These are phyloP conservation scores for Coleophoma crateriformis DNA, from an alignment of 2,329 filamentous ascomycete species.

Conservation along the genomic window DNA sequence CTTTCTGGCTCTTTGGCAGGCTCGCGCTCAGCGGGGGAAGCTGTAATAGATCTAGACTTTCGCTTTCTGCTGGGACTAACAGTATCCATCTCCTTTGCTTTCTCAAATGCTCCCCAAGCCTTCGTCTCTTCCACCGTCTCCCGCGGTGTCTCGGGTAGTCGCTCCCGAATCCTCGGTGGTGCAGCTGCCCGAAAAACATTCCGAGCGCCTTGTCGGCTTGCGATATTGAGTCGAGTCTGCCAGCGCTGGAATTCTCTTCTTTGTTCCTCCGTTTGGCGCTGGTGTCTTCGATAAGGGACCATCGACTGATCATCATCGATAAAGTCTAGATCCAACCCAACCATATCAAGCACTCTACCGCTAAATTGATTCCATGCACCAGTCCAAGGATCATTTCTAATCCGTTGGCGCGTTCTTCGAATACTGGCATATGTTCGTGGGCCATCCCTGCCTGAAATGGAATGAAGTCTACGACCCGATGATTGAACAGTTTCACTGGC, in stretches of 20 bases:
- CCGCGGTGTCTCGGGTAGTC: constrained; percentile 44
- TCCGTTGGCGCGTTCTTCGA: constrained; percentile 49
- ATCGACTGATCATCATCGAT: constrained; percentile 63
- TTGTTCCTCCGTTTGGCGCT: constrained; percentile 41
- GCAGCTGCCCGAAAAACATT: constrained; percentile 68
- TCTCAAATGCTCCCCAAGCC: constrained; percentile 89
- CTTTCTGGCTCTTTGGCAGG: constrained; percentile 66
- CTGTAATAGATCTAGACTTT: constrained; percentile 63
- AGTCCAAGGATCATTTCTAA: constrained; percentile 80
- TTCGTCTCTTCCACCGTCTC: constrained; percentile 72
- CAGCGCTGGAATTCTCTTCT: constrained; percentile 62
- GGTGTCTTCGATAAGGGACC: constrained; percentile 49
- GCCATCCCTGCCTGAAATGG: constrained; percentile 7
- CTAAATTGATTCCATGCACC: constrained; percentile 71
- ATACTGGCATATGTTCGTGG: constrained; percentile 53
- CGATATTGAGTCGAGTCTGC: constrained; percentile 79
- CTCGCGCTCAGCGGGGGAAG: constrained; percentile 60
- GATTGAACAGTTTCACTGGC: constrained; percentile 28
- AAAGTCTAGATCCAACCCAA: constrained; percentile 76
- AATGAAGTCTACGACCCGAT: constrained; percentile 23
- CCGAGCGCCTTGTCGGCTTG: constrained; percentile 69
- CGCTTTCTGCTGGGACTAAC: constrained; percentile 60
- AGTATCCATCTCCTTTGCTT: constrained; percentile 65
- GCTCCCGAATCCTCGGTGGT: constrained; percentile 51
- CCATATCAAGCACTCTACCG: constrained; percentile 56